A percentile compares a stretch with the other conserved stretches of the same genome.
Conservation (phyloP, 1,139 yeast species). For the Taphrina deformans region DNA sequence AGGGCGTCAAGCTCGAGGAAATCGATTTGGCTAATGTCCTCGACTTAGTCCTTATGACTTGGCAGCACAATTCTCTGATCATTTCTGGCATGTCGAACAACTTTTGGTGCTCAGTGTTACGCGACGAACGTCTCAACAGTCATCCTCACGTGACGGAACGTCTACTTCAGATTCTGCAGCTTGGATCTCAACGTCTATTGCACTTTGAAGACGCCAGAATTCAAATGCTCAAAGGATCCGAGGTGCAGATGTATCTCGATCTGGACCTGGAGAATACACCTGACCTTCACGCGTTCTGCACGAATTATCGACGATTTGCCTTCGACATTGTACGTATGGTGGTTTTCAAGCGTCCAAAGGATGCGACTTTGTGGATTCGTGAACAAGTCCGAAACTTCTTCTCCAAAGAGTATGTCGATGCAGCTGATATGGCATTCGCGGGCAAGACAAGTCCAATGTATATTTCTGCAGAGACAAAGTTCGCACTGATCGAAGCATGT, state of each 20-base stretch:
- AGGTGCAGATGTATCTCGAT: conserved; percentile 58
- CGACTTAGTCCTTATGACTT: conserved; percentile 72
- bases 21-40: conserved; percentile 52
- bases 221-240: conserved; percentile 50
- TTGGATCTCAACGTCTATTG: conserved; percentile 74
- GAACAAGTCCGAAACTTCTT: conserved; percentile 66
- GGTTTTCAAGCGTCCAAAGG: conserved; percentile 81
- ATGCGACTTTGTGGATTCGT: conserved; percentile 76
- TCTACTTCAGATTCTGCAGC: conserved; percentile 68
- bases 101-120: conserved; percentile 68
- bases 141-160: conserved; percentile 43
- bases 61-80: conserved; percentile 81
- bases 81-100: conserved; percentile 87
- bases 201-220: conserved; percentile 70
- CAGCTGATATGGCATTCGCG: conserved; percentile 5
- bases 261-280: conserved; percentile 86
- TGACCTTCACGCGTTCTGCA: conserved; percentile 73
- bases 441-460: conserved; percentile 64
- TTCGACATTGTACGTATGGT: conserved; percentile 89
- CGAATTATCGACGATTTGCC: conserved; percentile 76
- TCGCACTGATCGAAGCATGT: conserved; percentile 83
- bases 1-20: conserved; percentile 42
- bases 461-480: conserved; percentile 75
- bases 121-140: conserved; percentile 48
- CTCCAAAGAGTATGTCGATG: conserved; percentile 47